Base-by-base conservation (phyloP, 192 early-diverging fungal genomes). In the Coemansia sp. region DNA sequence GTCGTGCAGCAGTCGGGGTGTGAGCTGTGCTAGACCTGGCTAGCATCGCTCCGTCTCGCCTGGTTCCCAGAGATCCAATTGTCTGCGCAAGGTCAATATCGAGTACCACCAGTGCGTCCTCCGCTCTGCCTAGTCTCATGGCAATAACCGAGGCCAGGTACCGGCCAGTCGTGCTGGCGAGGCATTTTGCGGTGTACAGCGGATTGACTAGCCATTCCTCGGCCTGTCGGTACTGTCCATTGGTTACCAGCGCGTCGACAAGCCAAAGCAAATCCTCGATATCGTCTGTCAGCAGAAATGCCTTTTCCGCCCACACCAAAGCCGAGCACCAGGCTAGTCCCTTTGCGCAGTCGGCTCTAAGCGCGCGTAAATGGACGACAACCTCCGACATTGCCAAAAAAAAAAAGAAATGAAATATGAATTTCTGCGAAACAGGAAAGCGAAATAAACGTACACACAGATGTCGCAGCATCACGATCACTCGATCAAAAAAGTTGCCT, bases 231-330 rank as follows among this genome's bases (percentile, higher is more conserved):
- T 77, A 83, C 64, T 83, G 80, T 1, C 80, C 75, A 31, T 83
- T 83, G 9, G 80, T 77, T 37, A 83, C 80, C 12, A 83, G 62
- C 8, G 80, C 80, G 38, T 83, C 75, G 15, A 65, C 71, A 10
- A 83, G 62, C 80, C 80, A 83, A 1, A 83, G 62, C 35, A 83
- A 32, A 29, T 83, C 80, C 14, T 76, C 73, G 5, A 57, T 62
- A 38, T 59, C 64, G 41, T 49, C 68, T 0, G 80, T 71, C 17
- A 83, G 37, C 12, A 83, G 38, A 27, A 77, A 51, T 3, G 68
- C 61, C 62, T 83, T 83, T 32, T 83, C 80, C 2, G 68, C 80
- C 80, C 80, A 83, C 1, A 83, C 63, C 29, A 83, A 68, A 0
- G 80, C 71, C 12, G 80, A 77, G 59, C 74, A 67, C 74, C 80